Base-by-base conservation (phyloP, 768 basidiomycete genomes). In the Rhizopogon vinicolor region DNA sequence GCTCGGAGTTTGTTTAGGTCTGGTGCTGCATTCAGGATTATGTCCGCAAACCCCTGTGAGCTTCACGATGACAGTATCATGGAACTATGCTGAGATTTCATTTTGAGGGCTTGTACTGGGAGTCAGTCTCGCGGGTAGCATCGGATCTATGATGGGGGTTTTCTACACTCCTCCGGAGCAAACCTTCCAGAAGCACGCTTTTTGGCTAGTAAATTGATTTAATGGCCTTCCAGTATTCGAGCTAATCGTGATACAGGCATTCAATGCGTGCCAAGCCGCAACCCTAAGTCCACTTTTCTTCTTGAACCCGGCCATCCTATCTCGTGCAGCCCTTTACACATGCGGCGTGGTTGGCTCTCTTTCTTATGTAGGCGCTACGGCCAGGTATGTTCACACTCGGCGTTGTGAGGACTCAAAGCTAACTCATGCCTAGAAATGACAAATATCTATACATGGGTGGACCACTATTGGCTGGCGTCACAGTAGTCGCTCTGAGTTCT, bases 231-330 rank as follows among this genome's bases (percentile, higher is more conserved):
- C 1, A 31, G 10, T 35, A 28, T 43, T 40, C 10, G 39, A 19
- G 33, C 53, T 62, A 35, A 64, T 41, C 53, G 48, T 44, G 37
- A 22, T 14, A 6, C 3, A 91, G 88, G 85, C 84, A 4, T 95
- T 96, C 72, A 91, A 93, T 59, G 85, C 79, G 3, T 91, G 83
- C 67, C 93, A 95, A 73, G 90, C 90, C 7, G 87, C 90, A 7
- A 91, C 89, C 2, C 76, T 96, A 41, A 89, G 87, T 58, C 93
- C 93, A 3, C 68, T 96, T n/a, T 93, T 92, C 75, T 93, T 95
- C 79, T 70, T 93, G 44, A 86, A 78, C 63, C 93, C 93, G 3
- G 91, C 89, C 12, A 80, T 95, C 59, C 79, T 96, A 49, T 87
- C 87, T 16, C 84, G 93, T 31, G 93, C 93, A 8, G 93, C 91